phyloP scores from a whole-genome alignment of 2,329 filamentous ascomycete genomes.

The Mollisiaceae sp. region DNA sequence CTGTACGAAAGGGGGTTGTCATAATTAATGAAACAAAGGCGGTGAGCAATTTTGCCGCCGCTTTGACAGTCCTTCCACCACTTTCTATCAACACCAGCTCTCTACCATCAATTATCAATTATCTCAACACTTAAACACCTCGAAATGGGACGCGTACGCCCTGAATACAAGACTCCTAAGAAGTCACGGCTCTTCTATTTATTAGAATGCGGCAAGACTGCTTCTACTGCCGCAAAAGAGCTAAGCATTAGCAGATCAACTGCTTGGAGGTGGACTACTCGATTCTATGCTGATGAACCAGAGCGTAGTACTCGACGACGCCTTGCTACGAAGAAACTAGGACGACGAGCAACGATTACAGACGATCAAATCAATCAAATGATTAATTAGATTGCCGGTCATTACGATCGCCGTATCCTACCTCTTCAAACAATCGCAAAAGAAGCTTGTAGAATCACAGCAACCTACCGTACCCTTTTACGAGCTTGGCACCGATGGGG shows the following conservation, averaged over 20 bases:
- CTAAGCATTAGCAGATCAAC: not conserved
- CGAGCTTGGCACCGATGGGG: too few species aligned
- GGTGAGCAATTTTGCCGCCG: not conserved
- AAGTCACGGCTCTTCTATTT: not conserved
- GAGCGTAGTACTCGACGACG: not conserved
- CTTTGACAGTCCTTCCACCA: too few species aligned
- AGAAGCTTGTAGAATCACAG: not conserved
- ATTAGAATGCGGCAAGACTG: not conserved
- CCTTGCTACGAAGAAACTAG: not conserved
- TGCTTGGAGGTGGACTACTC: not conserved
- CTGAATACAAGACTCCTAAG: not conserved
- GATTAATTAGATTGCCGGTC: not conserved
- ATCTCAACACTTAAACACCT: too few species aligned
- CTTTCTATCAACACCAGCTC: not conserved
- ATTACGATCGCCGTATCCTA: constrained; percentile 1
- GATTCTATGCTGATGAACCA: constrained; percentile 6
- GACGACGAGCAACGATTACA: not conserved
- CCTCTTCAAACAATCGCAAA: not conserved
- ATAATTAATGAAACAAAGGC: constrained; percentile 1
- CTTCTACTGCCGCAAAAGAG: not conserved
- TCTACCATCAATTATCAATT: not conserved
- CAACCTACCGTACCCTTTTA: too few species aligned
- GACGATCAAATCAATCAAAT: not conserved
- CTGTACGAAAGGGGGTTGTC: not conserved
- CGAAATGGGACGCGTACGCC: not conserved